These are phyloP conservation scores for Flueggea neowawraea DNA, from an alignment of 441 rosid genomes.

Conservation along the genomic window DNA sequence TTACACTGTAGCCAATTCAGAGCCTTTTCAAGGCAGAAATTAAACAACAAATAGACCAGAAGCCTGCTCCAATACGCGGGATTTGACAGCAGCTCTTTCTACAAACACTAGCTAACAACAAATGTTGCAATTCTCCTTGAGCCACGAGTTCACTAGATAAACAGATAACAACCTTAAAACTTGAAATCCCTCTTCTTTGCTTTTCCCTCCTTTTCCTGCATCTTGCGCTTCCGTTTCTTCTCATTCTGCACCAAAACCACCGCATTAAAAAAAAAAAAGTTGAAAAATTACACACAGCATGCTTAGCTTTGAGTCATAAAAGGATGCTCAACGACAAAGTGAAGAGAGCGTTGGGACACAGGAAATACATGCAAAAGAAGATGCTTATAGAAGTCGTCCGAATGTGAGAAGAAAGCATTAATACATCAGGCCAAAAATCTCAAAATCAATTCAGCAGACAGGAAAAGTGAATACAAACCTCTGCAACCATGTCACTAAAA, in stretches of 20 bases:
- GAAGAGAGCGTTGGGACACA: too few relatives aligned
- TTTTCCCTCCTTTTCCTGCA: slow-evolving; percentile 94
- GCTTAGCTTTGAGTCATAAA: too few relatives aligned
- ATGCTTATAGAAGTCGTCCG: too few relatives aligned
- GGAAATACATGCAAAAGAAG: too few relatives aligned
- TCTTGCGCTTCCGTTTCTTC: slow-evolving; percentile 89
- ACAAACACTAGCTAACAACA: neutral
- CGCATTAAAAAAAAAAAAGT: neutral
- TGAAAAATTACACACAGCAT: too few relatives aligned
- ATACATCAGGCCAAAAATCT: neutral
- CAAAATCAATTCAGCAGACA: neutral
- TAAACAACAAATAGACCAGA: too few relatives aligned
- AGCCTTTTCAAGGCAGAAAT: too few relatives aligned
- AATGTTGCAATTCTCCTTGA: neutral
- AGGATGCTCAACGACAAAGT: too few relatives aligned
- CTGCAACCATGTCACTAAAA: slow-evolving; percentile 98
- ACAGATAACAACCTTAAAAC: slow-evolving; percentile 42
- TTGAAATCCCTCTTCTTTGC: slow-evolving; percentile 95
- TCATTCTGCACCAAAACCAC: slow-evolving; percentile 56
- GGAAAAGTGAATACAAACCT: slow-evolving; percentile 41
- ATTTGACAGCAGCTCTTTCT: too few relatives aligned
- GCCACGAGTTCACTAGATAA: neutral
- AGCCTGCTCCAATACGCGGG: too few relatives aligned
- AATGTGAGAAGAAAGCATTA: neutral
- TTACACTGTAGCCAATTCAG: too few relatives aligned